A percentile compares a stretch with the other conserved stretches of the same genome.
These are phyloP conservation scores for Daldinia eschscholtzii DNA, from an alignment of 2,329 filamentous ascomycete species.

Conservation along the genomic window DNA sequence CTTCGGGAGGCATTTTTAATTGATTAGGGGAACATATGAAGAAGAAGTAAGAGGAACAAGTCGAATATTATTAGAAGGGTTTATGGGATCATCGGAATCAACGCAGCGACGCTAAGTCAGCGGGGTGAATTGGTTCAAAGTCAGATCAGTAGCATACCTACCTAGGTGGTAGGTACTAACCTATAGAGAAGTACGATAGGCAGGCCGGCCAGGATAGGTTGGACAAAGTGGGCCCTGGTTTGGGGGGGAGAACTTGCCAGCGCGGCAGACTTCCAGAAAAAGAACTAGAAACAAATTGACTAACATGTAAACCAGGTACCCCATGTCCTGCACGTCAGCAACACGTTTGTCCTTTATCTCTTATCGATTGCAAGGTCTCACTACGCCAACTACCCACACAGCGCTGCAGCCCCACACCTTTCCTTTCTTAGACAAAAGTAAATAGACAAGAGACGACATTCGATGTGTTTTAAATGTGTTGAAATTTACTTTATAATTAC, in stretches of 20 bases:
- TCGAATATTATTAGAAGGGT: constrained; percentile 6
- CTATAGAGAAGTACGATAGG: too few species aligned
- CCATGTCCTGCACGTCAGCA: not conserved
- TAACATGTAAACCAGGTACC: too few species aligned
- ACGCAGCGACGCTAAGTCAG: constrained; percentile 3
- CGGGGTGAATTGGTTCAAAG: constrained; percentile 29
- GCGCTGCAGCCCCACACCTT: constrained; percentile 21
- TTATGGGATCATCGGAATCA: constrained; percentile 5
- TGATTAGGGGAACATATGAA: not conserved
- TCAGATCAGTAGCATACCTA: not conserved
- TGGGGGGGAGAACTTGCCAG: not conserved
- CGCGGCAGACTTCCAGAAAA: not conserved
- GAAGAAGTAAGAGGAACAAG: not conserved
- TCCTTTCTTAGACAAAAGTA: constrained; percentile 55
- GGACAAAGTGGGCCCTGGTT: not conserved
- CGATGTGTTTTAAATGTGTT: not conserved
- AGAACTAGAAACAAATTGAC: not conserved
- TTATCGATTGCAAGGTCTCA: constrained; percentile 3
- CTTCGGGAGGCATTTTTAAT: constrained; percentile 49
- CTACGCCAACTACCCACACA: not conserved
- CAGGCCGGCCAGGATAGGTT: not conserved
- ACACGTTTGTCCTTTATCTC: not conserved
- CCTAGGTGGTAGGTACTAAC: not conserved
- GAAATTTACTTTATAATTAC: not conserved
- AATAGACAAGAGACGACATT: constrained; percentile 50